Conservation (phyloP, 306 rosid species). For the Medicago arabica region DNA sequence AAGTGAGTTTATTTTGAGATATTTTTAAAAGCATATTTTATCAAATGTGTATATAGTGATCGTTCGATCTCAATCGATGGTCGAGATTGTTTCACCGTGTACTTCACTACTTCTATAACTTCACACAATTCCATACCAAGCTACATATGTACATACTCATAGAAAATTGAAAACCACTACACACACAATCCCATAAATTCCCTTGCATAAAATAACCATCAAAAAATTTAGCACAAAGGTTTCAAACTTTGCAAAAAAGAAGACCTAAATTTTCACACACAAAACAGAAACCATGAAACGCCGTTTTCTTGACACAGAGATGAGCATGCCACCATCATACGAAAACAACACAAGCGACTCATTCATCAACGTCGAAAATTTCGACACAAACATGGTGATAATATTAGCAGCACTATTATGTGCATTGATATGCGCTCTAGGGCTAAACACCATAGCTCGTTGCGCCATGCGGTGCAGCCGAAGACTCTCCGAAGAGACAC, state of each 20-base stretch:
- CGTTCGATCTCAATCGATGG: not conserved
- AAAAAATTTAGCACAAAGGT: constrained; percentile 8
- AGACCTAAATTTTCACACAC: not conserved
- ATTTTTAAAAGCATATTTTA: not conserved
- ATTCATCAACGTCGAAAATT: constrained; percentile 50
- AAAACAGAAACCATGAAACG: constrained; percentile 40
- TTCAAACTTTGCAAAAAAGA: constrained; percentile 30
- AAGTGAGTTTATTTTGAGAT: too few species aligned
- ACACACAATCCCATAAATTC: not conserved
- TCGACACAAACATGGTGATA: constrained; percentile 88
- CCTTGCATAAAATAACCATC: constrained; percentile 16
- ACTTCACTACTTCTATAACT: not conserved
- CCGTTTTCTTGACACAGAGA: constrained; percentile 45
- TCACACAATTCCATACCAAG: not conserved
- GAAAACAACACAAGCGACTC: constrained; percentile 46
- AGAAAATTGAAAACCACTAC: not conserved
- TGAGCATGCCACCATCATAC: constrained; percentile 46
- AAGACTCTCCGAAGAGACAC: constrained; percentile 49
- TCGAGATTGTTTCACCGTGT: not conserved
- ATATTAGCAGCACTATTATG: constrained; percentile 75
- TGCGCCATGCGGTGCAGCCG: constrained; percentile 61
- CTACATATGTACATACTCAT: not conserved
- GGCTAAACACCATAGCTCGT: constrained; percentile 73
- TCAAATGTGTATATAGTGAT: too few species aligned
- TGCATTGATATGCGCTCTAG: constrained; percentile 73